Base-by-base conservation (phyloP, 2,329 filamentous ascomycete genomes). In the Blastomyces parvus region DNA sequence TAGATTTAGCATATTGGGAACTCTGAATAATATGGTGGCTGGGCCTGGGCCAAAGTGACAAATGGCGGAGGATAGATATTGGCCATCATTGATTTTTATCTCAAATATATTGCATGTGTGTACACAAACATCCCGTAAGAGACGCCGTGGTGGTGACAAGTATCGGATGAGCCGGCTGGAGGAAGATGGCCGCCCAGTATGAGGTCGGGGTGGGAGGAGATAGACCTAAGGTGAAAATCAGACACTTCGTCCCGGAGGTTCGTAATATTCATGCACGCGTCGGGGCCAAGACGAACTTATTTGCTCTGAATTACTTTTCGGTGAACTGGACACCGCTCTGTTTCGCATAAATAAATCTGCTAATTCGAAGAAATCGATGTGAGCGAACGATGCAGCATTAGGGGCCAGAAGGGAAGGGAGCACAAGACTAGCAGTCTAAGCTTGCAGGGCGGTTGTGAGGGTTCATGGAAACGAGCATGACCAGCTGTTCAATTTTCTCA, bases 401-500 rank as follows among this genome's bases (percentile, higher is more conserved):
- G 58, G 19, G 14, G 3, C 19, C 22, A 27, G 48, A 1, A 50
- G 48, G 46, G 3, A 1, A 40, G 14, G 38, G 58, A 22, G 22
- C 25, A 48, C 40, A n/a, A 59, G 42, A 59, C 40, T n/a, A 33
- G 40, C 13, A 19, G 42, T 30, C 30, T 33, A 13, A 42, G 19
- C 57, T 42, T 59, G 38, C 3, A 59, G 56, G 36, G 40, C 36
- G 14, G n/a, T n/a, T 48, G n/a, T 46, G 27, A 57, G 11, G 33
- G 38, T 57, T 5, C 17, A 48, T 59, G 22, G 38, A 44, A 44
- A n/a, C 40, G 17, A 33, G 40, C 57, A 46, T 48, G 57, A 59
- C 46, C 57, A 59, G 25, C 57, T 48, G 57, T 59, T 59, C 38
- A 19, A 46, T 46, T 48, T 46, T 17, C 42, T 11, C n/a, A 33